Conservation (phyloP, 176 grass and related monocot genomes). For the Paspalum vaginatum region DNA sequence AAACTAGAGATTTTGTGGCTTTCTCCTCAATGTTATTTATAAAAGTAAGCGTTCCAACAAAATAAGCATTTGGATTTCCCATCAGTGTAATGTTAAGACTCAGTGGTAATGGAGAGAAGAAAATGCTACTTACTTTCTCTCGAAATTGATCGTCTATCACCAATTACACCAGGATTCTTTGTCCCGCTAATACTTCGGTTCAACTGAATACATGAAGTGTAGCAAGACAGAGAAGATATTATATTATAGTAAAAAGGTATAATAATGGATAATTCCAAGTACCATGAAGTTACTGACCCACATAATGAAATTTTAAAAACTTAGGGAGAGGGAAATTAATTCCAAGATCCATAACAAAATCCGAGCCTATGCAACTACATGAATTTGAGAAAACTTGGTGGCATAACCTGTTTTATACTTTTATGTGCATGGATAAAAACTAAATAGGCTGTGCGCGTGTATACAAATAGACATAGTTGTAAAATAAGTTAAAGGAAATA, state of each 20-base stretch:
- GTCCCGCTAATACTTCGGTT: constrained; percentile 75
- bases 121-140: constrained; percentile 84
- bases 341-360: neutral
- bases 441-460: neutral
- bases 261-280: neutral
- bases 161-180: constrained; percentile 80
- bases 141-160: constrained; percentile 85
- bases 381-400: constrained; percentile 23
- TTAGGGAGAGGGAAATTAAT: neutral
- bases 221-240: constrained; percentile 2
- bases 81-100: constrained; percentile 6
- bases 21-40: neutral
- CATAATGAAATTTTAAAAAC: neutral
- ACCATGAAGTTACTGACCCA: neutral
- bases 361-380: neutral
- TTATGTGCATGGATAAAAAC: constrained; percentile 15
- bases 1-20: neutral
- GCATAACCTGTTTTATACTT: neutral
- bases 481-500: constrained; percentile 14
- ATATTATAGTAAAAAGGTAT: constrained; percentile 15
- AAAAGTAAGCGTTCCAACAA: neutral
- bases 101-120: constrained; percentile 17
- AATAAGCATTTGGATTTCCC: no score
- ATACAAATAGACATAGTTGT: constrained; percentile 7
- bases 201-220: constrained; percentile 55